These are phyloP conservation scores for Coemansia sp. DNA, from an alignment of 192 early-diverging fungal species.

Conservation along the genomic window DNA sequence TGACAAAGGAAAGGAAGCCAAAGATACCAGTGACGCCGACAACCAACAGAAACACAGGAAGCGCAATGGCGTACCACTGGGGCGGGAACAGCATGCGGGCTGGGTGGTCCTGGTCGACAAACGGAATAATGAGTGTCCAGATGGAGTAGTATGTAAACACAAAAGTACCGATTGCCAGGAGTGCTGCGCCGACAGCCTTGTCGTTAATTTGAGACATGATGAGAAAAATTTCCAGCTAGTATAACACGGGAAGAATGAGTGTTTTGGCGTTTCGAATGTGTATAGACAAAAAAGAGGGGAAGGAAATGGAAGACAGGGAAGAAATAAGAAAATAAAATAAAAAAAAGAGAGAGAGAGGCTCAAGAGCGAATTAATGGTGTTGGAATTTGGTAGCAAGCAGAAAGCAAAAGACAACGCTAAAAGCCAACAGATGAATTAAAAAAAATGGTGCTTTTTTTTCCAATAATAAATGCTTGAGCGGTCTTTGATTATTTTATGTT, in stretches of 20 bases:
- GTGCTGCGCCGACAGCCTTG: slow-evolving; percentile 73
- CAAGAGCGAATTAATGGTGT: background rate
- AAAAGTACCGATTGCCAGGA: slow-evolving; percentile 66
- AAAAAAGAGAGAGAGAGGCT: background rate
- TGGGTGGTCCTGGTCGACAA: slow-evolving; percentile 75
- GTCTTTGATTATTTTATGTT: too few species aligned
- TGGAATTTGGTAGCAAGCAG: background rate
- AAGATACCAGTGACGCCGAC: slow-evolving; percentile 73
- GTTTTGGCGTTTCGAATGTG: slow-evolving; percentile 2
- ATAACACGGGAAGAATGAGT: too few species aligned
- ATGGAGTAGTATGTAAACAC: slow-evolving; percentile 88
- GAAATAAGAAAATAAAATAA: background rate
- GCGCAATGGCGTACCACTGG: slow-evolving; percentile 81
- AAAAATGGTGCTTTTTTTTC: too few species aligned
- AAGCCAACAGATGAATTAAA: too few species aligned
- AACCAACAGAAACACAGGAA: slow-evolving; percentile 80
- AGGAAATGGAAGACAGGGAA: background rate
- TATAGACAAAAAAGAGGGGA: background rate
- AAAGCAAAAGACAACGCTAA: background rate
- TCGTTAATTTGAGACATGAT: slow-evolving; percentile 61
- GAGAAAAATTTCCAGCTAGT: too few species aligned
- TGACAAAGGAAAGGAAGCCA: slow-evolving; percentile 79
- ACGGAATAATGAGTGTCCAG: slow-evolving; percentile 88
- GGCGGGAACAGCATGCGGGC: slow-evolving; percentile 77
- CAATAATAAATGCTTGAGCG: too few species aligned